Evolutionary conservation across 805 yeast genomes (phyloP), one percentile per base, ranked within the genome.

Genomic region (Wickerhamomyces subpelliculosus): DNA sequence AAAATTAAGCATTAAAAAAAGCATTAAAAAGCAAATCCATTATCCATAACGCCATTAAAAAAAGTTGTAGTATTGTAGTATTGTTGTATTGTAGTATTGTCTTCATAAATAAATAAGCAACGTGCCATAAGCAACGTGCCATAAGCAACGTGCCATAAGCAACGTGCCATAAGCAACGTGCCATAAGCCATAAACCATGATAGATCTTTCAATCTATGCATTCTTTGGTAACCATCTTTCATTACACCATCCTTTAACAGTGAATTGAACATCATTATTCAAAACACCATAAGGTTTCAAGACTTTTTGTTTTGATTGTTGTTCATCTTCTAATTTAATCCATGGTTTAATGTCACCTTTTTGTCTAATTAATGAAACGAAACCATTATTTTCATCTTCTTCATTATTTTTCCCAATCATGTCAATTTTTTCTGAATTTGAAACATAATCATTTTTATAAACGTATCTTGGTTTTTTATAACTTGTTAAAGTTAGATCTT

Each of bases 401-500:
- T 22, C 24, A 22, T 10, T 22, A 22, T n/a, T n/a, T n/a, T n/a
- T n/a, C n/a, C n/a, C n/a, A n/a, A n/a, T n/a, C n/a, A n/a, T n/a
- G n/a, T n/a, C n/a, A n/a, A n/a, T n/a, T n/a, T n/a, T n/a, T n/a
- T n/a, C n/a, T n/a, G n/a, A n/a, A n/a, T n/a, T n/a, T n/a, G 24
- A 22, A 22, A 8, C 21, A 8, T 13, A n/a, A 12, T 22, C 13
- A 6, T 35, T 41, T 10, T 35, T 37, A 21, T 45, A 49, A 12
- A 47, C 49, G 23, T 61, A 60, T 11, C 58, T 50, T 29, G 51
- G 53, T 9, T 58, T 37, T 42, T 57, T n/a, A n/a, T n/a, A n/a
- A n/a, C n/a, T n/a, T n/a, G n/a, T 58, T 17, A 65, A 66, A 9
- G 51, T 42, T 1, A 48, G 42, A 45, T 76, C 84, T 2, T 44